Conservation (phyloP, 306 rosid genomes). For the Vicia sativa region DNA sequence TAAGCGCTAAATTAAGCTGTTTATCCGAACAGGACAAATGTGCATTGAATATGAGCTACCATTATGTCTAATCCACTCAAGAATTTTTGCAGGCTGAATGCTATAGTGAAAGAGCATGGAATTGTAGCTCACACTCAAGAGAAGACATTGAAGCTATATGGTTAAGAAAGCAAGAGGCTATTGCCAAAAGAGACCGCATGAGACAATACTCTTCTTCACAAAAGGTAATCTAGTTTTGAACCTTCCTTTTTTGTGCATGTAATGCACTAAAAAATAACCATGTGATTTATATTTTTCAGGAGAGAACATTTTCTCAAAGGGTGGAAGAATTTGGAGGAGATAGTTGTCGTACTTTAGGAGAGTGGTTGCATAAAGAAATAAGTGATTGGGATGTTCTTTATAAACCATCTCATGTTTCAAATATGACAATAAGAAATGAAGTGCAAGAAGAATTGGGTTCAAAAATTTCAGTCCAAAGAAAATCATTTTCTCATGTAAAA, state of each 20-base stretch:
- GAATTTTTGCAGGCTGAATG: slow-evolving; percentile 55
- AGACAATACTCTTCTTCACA: slow-evolving; percentile 80
- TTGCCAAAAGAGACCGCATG: slow-evolving; percentile 75
- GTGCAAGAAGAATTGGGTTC: slow-evolving; percentile 42
- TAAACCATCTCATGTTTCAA: slow-evolving; percentile 38
- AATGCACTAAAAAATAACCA: not conserved
- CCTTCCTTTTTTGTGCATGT: not conserved
- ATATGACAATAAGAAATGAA: slow-evolving; percentile 32
- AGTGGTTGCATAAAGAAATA: slow-evolving; percentile 49
- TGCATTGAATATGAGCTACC: slow-evolving; percentile 29
- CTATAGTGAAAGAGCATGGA: slow-evolving; percentile 60
- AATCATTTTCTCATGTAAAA: slow-evolving; percentile 54
- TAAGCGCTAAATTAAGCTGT: no score
- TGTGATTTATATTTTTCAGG: slow-evolving; percentile 46
- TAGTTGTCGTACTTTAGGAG: slow-evolving; percentile 48
- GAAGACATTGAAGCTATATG: slow-evolving; percentile 61
- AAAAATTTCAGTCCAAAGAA: slow-evolving; percentile 51
- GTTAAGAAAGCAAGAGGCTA: slow-evolving; percentile 71
- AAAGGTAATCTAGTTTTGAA: slow-evolving; percentile 51
- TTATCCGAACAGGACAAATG: not conserved
- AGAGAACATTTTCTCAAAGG: slow-evolving; percentile 52
- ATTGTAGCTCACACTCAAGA: slow-evolving; percentile 55
- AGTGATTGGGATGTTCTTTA: slow-evolving; percentile 35
- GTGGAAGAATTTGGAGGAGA: slow-evolving; percentile 49
- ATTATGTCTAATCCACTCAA: slow-evolving; percentile 24